Evolutionary conservation across 73 alveolate genomes (phyloP).

Genomic region (Tetrahymena thermophila): DNA sequence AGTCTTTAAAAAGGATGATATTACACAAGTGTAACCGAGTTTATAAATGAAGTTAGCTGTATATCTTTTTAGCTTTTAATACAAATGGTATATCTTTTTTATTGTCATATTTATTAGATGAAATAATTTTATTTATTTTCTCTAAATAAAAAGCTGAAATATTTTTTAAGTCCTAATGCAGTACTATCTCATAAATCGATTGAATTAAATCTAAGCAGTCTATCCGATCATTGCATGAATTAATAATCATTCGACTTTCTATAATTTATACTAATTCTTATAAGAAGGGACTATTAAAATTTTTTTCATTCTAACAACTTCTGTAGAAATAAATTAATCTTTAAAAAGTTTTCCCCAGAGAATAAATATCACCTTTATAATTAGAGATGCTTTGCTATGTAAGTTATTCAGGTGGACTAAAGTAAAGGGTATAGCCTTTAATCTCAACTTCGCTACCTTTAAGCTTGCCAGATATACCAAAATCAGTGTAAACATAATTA

Average conservation of each 20-base stretch:
- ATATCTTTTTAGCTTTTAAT: neutral
- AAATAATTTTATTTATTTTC: neutral
- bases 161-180: neutral
- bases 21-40: neutral
- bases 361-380: neutral
- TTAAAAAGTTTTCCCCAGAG: neutral
- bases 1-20: neutral
- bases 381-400: neutral
- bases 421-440: neutral
- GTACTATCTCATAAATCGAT: neutral
- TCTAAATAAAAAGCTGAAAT: neutral
- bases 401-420: neutral
- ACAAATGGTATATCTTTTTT: neutral
- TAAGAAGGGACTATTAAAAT: neutral
- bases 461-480: neutral
- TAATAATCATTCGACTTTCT: neutral
- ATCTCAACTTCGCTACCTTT: neutral
- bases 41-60: neutral
- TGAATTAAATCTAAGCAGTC: neutral
- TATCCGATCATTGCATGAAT: neutral
- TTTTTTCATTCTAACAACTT: neutral
- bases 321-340: neutral
- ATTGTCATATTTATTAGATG: neutral
- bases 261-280: neutral
- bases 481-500: neutral